Conservation (phyloP, 2,329 filamentous ascomycete species). For the Colletotrichum orchidophilum region DNA sequence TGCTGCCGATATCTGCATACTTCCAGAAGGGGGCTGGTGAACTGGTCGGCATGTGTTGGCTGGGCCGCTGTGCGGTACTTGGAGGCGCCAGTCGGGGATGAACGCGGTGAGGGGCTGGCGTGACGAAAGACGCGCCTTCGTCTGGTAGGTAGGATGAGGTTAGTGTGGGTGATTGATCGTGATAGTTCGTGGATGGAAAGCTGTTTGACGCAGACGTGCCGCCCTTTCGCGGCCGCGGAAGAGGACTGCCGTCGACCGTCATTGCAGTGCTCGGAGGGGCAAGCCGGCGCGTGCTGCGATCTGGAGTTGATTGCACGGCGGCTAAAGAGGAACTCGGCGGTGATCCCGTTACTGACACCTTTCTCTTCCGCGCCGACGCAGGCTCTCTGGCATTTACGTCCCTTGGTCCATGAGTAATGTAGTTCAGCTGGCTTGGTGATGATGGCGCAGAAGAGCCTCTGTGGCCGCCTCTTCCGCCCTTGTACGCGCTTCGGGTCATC, state of each 20-base stretch:
- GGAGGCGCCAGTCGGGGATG: conserved; percentile 81
- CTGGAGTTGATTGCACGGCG: conserved; percentile 66
- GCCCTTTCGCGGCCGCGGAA: conserved; percentile 66
- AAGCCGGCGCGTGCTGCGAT: conserved; percentile 52
- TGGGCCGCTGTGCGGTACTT: conserved; percentile 82
- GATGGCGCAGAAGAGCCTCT: conserved; percentile 76
- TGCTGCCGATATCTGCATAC: conserved; percentile 80
- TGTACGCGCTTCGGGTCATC: conserved; percentile 79
- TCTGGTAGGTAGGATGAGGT: conserved; percentile 71
- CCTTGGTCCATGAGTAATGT: conserved; percentile 66
- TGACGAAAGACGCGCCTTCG: conserved; percentile 70
- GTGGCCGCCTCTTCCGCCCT: conserved; percentile 70
- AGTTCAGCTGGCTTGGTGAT: conserved; percentile 70
- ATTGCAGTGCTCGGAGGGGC: conserved; percentile 44
- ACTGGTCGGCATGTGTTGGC: conserved; percentile 86
- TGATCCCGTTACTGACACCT: conserved; percentile 63
- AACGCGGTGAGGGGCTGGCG: conserved; percentile 77
- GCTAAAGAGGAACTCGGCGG: conserved; percentile 59
- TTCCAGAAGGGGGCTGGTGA: conserved; percentile 91
- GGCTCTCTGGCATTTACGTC: conserved; percentile 64
- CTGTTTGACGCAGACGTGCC: conserved; percentile 54
- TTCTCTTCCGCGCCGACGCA: conserved; percentile 64
- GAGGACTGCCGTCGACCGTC: conserved; percentile 68
- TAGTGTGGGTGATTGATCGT: conserved; percentile 67
- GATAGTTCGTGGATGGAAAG: conserved; percentile 59